A percentile compares a stretch with the other conserved stretches of the same genome.
Evolutionary conservation across 495 filamentous ascomycete genomes (phyloP).

Genomic region (Endocarpon pusillum): DNA sequence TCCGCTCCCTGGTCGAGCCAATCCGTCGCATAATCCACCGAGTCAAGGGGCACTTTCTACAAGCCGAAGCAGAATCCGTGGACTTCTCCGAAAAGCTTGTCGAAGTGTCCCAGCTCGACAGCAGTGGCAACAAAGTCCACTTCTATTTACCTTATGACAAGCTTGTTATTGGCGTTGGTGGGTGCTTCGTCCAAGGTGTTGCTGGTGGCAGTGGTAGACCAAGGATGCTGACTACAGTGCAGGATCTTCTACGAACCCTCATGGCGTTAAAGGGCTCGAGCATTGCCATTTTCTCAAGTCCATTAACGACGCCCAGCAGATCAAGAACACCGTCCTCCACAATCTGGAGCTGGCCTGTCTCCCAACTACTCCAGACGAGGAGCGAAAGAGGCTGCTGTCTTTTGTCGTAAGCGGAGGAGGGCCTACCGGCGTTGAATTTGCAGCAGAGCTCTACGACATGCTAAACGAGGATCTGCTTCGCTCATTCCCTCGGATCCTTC

Average conservation of each 20-base stretch:
- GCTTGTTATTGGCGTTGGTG: conserved; percentile 82
- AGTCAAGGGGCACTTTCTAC: conserved; percentile 76
- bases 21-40: conserved; percentile 65
- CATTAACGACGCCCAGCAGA: conserved; percentile 74
- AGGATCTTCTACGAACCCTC: conserved; percentile 82
- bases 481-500: conserved; percentile 72
- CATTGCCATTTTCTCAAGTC: conserved; percentile 90
- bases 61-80: conserved; percentile 68
- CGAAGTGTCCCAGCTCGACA: conserved; percentile 59
- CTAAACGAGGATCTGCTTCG: conserved; percentile 83
- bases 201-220: neutral
- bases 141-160: conserved; percentile 99
- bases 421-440: conserved; percentile 94
- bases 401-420: conserved; percentile 93
- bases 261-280: conserved; percentile 90
- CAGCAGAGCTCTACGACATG: conserved; percentile 88
- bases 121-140: conserved; percentile 47
- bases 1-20: conserved; percentile 82
- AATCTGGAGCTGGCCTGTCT: conserved; percentile 90
- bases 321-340: conserved; percentile 77
- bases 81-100: conserved; percentile 84
- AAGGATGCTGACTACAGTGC: neutral
- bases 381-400: conserved; percentile 71
- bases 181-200: conserved; percentile 9
- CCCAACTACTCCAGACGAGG: conserved; percentile 79